A percentile compares a stretch with the other conserved stretches of the same genome.
Evolutionary conservation across 1,139 yeast genomes (phyloP).

Genomic region (Diutina sp.): DNA sequence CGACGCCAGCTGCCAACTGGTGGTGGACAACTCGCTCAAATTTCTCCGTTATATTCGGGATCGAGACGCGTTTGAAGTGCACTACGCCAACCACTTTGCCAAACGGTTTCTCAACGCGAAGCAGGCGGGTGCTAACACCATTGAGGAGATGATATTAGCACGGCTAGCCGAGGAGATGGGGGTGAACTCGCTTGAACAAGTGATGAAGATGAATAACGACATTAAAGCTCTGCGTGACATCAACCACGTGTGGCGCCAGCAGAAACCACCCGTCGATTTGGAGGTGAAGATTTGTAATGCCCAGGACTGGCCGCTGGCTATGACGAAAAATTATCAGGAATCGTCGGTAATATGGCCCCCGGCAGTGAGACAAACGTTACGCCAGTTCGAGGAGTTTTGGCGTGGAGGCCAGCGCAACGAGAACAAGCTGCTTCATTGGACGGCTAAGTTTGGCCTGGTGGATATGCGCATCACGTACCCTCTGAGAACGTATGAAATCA

Average conservation of each 20-base stretch:
- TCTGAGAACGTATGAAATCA: slow-evolving; percentile 62
- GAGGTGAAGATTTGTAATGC: slow-evolving; percentile 45
- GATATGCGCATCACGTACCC: slow-evolving; percentile 63
- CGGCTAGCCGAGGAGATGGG: slow-evolving; percentile 58
- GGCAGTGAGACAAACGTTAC: slow-evolving; percentile 23
- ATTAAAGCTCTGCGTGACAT: slow-evolving; percentile 55
- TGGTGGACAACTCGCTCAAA: slow-evolving; percentile 41
- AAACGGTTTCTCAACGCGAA: slow-evolving; percentile 58
- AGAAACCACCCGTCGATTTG: slow-evolving; percentile 19
- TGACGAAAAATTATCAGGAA: slow-evolving; percentile 46
- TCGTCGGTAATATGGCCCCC: slow-evolving; percentile 40
- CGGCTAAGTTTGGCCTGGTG: slow-evolving; percentile 70
- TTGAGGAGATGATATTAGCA: slow-evolving; percentile 60
- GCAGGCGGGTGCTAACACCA: slow-evolving; percentile 30
- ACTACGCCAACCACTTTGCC: slow-evolving; percentile 83
- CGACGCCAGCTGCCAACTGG: slow-evolving; percentile 38
- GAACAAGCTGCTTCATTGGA: slow-evolving; percentile 74
- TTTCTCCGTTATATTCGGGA: slow-evolving; percentile 65
- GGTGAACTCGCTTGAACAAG: slow-evolving; percentile 61
- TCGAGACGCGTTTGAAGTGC: slow-evolving; percentile 77
- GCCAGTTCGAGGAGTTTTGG: slow-evolving; percentile 33
- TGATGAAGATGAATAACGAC: slow-evolving; percentile 86
- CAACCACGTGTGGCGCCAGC: slow-evolving; percentile 37
- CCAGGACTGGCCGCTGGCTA: slow-evolving; percentile 35
- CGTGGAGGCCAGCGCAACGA: slow-evolving; percentile 38